These are phyloP conservation scores for Magnusiomyces ingens DNA, from an alignment of 1,139 yeast genomes.

Conservation along the genomic window DNA sequence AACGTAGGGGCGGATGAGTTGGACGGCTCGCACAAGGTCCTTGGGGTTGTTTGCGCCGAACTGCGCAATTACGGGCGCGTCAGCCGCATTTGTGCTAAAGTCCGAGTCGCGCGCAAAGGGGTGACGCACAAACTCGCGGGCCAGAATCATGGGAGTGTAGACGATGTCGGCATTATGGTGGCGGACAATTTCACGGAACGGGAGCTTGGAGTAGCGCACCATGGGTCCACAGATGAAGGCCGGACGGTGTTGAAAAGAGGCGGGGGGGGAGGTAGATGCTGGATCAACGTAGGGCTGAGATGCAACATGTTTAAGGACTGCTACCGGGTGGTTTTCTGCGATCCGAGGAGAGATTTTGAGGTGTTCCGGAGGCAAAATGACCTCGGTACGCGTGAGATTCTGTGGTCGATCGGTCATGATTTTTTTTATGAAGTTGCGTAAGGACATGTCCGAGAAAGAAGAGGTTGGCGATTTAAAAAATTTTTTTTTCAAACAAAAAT, in stretches of 20 bases:
- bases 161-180: slow-evolving; percentile 74
- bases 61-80: slow-evolving; percentile 75
- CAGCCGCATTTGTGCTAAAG: slow-evolving; percentile 67
- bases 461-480: not conserved
- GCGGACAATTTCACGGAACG: slow-evolving; percentile 76
- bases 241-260: slow-evolving; percentile 43
- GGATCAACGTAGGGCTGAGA: not conserved
- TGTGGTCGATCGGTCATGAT: no score
- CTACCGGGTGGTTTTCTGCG: slow-evolving; percentile 50
- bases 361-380: slow-evolving; percentile 1
- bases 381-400: not conserved
- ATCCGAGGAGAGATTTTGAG: slow-evolving; percentile 30
- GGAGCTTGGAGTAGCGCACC: slow-evolving; percentile 93
- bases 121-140: slow-evolving; percentile 88
- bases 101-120: slow-evolving; percentile 74
- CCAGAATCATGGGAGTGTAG: slow-evolving; percentile 93
- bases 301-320: slow-evolving; percentile 39
- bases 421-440: not conserved
- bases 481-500: not conserved
- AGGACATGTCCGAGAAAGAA: not conserved
- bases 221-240: slow-evolving; percentile 89
- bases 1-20: slow-evolving; percentile 81
- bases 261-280: no score
- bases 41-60: slow-evolving; percentile 84
- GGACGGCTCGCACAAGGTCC: slow-evolving; percentile 78